Conservation (phyloP, 305 asterid genomes). For the Fraxinus floribunda region DNA sequence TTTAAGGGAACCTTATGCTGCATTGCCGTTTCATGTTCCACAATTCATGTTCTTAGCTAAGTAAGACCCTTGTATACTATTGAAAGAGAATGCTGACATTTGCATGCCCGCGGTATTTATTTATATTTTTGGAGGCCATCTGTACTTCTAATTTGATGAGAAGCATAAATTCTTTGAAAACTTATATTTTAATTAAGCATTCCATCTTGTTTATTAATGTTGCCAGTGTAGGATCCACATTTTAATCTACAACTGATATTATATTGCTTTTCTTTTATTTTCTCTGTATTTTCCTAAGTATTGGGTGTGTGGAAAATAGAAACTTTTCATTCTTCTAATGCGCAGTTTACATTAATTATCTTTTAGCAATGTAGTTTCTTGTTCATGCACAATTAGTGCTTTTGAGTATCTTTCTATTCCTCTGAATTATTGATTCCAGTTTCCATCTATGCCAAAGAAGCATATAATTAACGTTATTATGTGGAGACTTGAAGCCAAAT, state of each 20-base stretch:
- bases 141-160: background rate
- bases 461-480: background rate
- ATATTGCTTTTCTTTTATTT: background rate
- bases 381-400: conserved; percentile 1
- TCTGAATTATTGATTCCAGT: background rate
- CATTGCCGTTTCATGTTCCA: background rate
- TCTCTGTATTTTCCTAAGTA: background rate
- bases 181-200: background rate
- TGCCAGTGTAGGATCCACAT: background rate
- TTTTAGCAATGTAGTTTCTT: background rate
- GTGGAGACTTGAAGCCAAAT: background rate
- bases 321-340: background rate
- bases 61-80: background rate
- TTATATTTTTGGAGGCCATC: background rate
- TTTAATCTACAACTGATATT: background rate
- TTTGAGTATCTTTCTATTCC: background rate
- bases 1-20: conserved; percentile 1
- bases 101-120: background rate
- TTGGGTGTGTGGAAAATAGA: background rate
- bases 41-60: background rate
- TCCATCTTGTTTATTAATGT: background rate
- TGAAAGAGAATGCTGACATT: background rate
- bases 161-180: background rate
- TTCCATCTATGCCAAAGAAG: background rate
- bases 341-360: background rate